Percentiles rank a stretch among this genome's conserved stretches.
phyloP scores from a whole-genome alignment of 768 basidiomycete genomes.

The Galerina sulciceps region DNA sequence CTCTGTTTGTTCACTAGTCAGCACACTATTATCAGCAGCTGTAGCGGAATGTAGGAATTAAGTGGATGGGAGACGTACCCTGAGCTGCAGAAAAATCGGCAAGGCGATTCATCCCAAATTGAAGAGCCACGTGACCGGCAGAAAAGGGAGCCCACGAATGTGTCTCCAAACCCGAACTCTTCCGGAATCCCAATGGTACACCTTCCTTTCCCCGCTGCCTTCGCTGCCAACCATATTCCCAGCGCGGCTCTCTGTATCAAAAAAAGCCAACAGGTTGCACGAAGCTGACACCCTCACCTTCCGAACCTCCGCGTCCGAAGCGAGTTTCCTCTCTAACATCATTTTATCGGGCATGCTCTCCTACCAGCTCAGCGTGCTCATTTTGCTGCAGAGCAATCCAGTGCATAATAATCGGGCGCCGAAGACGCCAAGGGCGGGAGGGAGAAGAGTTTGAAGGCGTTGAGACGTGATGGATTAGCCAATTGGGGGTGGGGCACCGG shows the following conservation, averaged over 20 bases:
- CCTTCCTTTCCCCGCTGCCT: constrained; percentile 43
- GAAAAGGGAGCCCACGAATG: constrained; percentile 41
- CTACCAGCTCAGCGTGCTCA: constrained; percentile 89
- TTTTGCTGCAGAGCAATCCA: constrained; percentile 85
- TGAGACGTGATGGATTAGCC: constrained; percentile 97
- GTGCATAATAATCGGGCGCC: constrained; percentile 84
- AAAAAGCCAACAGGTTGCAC: constrained; percentile 54
- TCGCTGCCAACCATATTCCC: constrained; percentile 38
- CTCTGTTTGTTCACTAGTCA: no score
- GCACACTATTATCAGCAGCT: no score
- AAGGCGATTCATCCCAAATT: no score
- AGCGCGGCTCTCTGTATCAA: constrained; percentile 47
- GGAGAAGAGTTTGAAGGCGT: constrained; percentile 88
- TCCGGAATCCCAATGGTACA: constrained; percentile 60
- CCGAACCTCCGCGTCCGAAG: constrained; percentile 67
- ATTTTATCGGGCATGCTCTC: constrained; percentile 88
- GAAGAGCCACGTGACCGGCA: no score
- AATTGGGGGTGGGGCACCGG: constrained; percentile 91
- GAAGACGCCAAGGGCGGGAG: constrained; percentile 81
- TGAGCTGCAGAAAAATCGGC: no score
- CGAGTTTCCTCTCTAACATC: constrained; percentile 82
- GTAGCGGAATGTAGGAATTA: no score
- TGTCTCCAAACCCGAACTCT: constrained; percentile 39
- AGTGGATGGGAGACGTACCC: no score
- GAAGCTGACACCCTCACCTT: constrained; percentile 46